Evolutionary conservation across 2,329 filamentous ascomycete genomes (phyloP).

Genomic region (Ophiostoma ulmi): DNA sequence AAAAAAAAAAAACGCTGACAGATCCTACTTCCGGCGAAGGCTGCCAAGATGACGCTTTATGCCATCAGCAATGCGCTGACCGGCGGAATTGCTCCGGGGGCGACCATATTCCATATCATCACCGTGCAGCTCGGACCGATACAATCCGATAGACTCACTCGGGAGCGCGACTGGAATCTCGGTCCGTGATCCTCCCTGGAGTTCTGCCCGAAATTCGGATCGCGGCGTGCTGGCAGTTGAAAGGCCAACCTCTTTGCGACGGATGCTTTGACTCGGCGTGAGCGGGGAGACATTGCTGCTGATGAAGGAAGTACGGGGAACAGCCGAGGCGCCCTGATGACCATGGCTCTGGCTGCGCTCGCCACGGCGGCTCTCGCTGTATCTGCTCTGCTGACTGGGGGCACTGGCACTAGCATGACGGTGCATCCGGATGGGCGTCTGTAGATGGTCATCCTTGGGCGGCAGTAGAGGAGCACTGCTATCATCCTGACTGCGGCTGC

Average conservation of each 20-base stretch:
- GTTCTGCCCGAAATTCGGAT: neutral
- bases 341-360: constrained; percentile 3
- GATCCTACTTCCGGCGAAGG: constrained; percentile 42
- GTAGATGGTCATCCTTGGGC: constrained; percentile 29
- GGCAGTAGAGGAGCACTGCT: constrained; percentile 25
- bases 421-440: constrained; percentile 38
- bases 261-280: neutral
- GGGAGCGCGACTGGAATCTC: neutral
- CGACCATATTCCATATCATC: constrained; percentile 30
- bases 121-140: neutral
- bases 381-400: neutral
- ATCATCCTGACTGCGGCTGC: constrained; percentile 6
- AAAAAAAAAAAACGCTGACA: neutral
- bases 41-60: constrained; percentile 52
- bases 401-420: constrained; percentile 24
- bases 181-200: neutral
- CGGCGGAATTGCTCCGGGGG: constrained; percentile 40
- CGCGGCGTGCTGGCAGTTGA: neutral
- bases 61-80: constrained; percentile 45
- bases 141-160: neutral
- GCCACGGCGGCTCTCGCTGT: neutral
- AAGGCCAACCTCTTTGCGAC: neutral
- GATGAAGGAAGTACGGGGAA: neutral
- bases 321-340: neutral
- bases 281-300: neutral